Percentiles rank a stretch among this genome's conserved stretches.
Evolutionary conservation across 192 early-diverging fungal species (phyloP).

Genomic region (Lobosporangium transversale): DNA sequence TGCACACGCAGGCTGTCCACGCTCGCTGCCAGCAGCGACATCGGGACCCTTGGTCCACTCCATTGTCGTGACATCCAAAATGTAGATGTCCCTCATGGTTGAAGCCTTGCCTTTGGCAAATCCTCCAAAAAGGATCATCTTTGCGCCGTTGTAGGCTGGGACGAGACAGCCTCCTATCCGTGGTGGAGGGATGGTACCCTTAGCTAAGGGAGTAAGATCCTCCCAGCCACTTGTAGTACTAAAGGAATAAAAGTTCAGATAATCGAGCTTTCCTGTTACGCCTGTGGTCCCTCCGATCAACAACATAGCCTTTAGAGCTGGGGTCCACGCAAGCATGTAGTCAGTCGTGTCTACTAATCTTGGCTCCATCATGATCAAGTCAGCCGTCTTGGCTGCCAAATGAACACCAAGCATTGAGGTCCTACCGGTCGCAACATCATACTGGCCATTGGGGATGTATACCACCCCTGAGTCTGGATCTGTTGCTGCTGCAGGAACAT

Average conservation of each 20-base stretch:
- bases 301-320: neutral
- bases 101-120: neutral
- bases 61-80: constrained; percentile 17
- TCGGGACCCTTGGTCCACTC: neutral
- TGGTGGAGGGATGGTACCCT: neutral
- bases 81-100: constrained; percentile 5
- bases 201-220: neutral
- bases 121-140: constrained; percentile 12
- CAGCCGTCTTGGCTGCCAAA: neutral
- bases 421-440: no score
- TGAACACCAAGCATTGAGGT: neutral
- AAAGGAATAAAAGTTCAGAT: neutral
- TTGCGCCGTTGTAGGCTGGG: neutral
- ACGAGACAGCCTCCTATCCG: constrained; percentile 3
- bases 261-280: neutral
- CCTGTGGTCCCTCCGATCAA: neutral
- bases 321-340: neutral
- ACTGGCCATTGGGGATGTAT: constrained; percentile 8
- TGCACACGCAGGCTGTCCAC: neutral
- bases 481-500: neutral
- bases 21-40: neutral
- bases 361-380: neutral
- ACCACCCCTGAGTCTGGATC: constrained; percentile 3
- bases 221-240: neutral
- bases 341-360: neutral